Evolutionary conservation across 148 eudicot genomes (phyloP).

Genomic region (Amaranthus hypochondriacus): DNA sequence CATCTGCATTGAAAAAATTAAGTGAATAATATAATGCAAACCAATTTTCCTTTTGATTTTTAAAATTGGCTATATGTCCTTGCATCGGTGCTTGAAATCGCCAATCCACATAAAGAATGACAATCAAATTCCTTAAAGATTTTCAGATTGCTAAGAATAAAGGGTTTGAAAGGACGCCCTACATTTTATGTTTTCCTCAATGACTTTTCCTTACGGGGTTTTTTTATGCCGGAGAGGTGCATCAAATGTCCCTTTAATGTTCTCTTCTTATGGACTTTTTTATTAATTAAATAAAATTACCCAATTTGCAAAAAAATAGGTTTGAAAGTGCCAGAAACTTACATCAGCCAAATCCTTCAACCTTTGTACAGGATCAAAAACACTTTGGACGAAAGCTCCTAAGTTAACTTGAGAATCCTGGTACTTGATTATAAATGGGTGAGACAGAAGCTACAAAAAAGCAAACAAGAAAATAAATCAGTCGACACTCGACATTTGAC

Average conservation of each 20-base stretch:
- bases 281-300: no score
- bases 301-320: no score
- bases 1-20: conserved; percentile 46
- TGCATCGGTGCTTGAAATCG: not conserved
- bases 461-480: conserved; percentile 8
- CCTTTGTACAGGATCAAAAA: conserved; percentile 84
- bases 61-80: not conserved
- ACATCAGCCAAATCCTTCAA: conserved; percentile 95
- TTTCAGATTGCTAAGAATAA: no score
- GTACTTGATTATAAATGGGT: conserved; percentile 73
- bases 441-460: conserved; percentile 72
- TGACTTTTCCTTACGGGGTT: no score
- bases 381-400: conserved; percentile 58
- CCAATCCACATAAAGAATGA: not conserved
- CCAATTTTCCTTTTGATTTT: no score
- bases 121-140: not conserved
- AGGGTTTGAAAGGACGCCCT: no score
- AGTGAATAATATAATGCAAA: no score
- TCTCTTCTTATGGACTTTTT: no score
- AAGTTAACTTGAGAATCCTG: conserved; percentile 61
- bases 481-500: not conserved
- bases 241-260: no score
- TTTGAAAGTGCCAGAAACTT: conserved; percentile 23
- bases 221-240: no score
- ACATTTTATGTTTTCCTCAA: no score